These are phyloP conservation scores for Westerdykella aurantiaca DNA, from an alignment of 2,329 filamentous ascomycete species.

Conservation along the genomic window DNA sequence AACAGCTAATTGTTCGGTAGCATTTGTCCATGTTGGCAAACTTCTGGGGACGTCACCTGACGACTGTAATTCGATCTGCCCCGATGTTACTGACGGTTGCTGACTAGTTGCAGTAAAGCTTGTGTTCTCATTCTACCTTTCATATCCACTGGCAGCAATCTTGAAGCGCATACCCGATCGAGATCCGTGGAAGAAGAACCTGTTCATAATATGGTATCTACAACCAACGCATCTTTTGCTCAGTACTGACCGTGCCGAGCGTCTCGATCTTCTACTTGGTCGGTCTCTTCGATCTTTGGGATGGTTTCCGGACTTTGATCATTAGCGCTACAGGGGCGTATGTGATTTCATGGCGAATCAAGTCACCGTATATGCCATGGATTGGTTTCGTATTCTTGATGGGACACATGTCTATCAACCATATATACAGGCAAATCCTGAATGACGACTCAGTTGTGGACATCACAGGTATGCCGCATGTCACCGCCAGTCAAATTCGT, in stretches of 20 bases:
- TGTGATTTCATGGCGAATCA: constrained; percentile 72
- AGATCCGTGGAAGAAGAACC: constrained; percentile 77
- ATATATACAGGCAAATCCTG: constrained; percentile 72
- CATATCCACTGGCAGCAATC: constrained; percentile 82
- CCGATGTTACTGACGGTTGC: not conserved
- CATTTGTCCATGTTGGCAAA: constrained; percentile 55
- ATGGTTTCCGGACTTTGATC: constrained; percentile 69
- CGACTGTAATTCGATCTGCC: constrained; percentile 47
- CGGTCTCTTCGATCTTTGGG: constrained; percentile 89
- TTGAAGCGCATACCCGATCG: constrained; percentile 87
- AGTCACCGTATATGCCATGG: constrained; percentile 96
- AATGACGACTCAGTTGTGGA: constrained; percentile 65
- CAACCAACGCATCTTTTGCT: not conserved
- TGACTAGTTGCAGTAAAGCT: constrained; percentile 71
- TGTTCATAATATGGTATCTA: constrained; percentile 71
- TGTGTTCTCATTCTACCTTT: constrained; percentile 81
- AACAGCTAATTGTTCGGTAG: constrained; percentile 35
- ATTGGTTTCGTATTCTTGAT: constrained; percentile 89
- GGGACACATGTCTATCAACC: constrained; percentile 88
- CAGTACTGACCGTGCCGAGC: constrained; percentile 38
- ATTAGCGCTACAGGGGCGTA: constrained; percentile 78
- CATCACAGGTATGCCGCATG: constrained; percentile 59
- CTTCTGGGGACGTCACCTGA: constrained; percentile 59
- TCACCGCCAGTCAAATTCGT: not conserved
- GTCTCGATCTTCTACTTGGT: constrained; percentile 86